Evolutionary conservation across 2,329 filamentous ascomycete genomes (phyloP).

Genomic region (Raffaelea arxii): DNA sequence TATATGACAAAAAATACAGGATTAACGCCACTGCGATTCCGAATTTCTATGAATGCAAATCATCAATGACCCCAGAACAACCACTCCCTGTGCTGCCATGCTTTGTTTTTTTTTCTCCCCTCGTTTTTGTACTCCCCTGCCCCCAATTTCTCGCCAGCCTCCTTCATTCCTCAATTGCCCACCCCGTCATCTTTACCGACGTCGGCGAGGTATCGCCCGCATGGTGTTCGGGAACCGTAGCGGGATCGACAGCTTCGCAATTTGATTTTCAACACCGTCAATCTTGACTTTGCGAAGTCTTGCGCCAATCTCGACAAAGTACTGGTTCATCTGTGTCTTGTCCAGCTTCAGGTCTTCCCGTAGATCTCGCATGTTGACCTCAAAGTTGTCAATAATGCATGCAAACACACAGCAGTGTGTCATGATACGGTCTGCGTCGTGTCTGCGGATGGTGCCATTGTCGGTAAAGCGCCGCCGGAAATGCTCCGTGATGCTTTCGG

Average conservation of each 20-base stretch:
- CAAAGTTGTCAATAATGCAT: conserved; percentile 63
- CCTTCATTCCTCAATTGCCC: no score
- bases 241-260: conserved; percentile 68
- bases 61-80: no score
- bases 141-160: no score
- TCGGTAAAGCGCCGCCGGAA: conserved; percentile 62
- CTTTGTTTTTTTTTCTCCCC: no score
- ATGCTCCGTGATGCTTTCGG: conserved; percentile 53
- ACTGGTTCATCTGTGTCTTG: conserved; percentile 58
- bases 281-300: conserved; percentile 51
- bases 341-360: conserved; percentile 64
- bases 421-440: conserved; percentile 60
- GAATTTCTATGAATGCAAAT: no score
- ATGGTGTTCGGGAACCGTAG: conserved; percentile 66
- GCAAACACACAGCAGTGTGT: conserved; percentile 65
- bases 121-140: no score
- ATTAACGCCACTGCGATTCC: no score
- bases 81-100: no score
- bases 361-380: conserved; percentile 60
- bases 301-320: conserved; percentile 69
- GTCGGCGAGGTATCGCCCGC: conserved; percentile 11
- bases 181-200: conserved; percentile 3
- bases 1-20: no score
- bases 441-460: conserved; percentile 55
- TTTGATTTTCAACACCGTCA: conserved; percentile 41